Conservation (phyloP, 1,139 yeast species). For the Candida tropicalis region DNA sequence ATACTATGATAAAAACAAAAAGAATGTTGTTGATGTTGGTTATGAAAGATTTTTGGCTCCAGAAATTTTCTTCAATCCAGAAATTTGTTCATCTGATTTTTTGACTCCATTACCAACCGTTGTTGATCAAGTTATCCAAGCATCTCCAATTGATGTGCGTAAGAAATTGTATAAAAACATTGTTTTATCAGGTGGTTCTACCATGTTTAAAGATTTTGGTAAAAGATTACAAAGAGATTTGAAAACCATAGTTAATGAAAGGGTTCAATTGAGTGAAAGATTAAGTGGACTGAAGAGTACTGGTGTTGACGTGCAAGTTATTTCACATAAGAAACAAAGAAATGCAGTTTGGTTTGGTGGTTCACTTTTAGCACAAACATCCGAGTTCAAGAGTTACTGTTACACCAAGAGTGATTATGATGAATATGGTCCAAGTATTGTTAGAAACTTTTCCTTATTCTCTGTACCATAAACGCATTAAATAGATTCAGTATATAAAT, state of each 20-base stretch:
- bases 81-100: constrained; percentile 92
- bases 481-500: too few species aligned
- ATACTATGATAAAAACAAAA: constrained; percentile 66
- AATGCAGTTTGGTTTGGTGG: constrained; percentile 99
- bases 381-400: constrained; percentile 94
- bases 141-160: constrained; percentile 97
- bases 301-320: constrained; percentile 96
- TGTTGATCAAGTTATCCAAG: constrained; percentile 93
- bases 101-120: constrained; percentile 93
- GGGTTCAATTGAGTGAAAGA: constrained; percentile 81
- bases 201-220: constrained; percentile 98
- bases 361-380: constrained; percentile 91
- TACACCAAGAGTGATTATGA: constrained; percentile 97
- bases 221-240: constrained; percentile 96
- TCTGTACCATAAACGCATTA: constrained; percentile 79
- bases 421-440: constrained; percentile 96
- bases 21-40: constrained; percentile 83
- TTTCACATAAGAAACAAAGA: constrained; percentile 95
- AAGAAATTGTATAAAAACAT: constrained; percentile 94
- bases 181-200: constrained; percentile 94
- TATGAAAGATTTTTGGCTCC: constrained; percentile 98
- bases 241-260: constrained; percentile 81
- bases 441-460: constrained; percentile 92
- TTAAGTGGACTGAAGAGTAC: constrained; percentile 84
- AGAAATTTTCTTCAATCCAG: constrained; percentile 97